Base-by-base conservation (phyloP, 257 asterid genomes). In the Marsdenia floribunda region DNA sequence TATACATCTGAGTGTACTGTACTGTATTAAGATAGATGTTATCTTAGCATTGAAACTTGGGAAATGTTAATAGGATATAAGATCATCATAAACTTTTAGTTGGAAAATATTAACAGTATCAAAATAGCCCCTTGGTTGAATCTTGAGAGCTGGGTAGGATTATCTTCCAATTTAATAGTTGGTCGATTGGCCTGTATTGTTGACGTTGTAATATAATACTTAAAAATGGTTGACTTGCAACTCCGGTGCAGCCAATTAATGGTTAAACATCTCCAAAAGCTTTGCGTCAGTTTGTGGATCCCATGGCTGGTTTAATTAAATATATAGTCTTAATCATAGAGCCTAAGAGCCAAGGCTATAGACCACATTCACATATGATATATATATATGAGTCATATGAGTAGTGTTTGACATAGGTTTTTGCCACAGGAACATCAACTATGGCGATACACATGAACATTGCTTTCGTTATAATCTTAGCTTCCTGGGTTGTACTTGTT, bases 381-480 rank as follows among this genome's bases (percentile, higher is more conserved):
- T 13, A 13, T 29, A 13, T 26, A 38, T n/a, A n/a, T n/a, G n/a
- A 38, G 60, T 21, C 60, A 21, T 55, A 21, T 21, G 22, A 6
- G 47, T 42, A 42, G 47, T 42, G 47, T 42, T 42, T 42, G 26
- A 55, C 26, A 44, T 55, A 22, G 12, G 22, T 55, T 14, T 55
- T 55, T 55, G 61, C 29, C 61, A 55, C 9, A 21, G 61, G 29
- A 61, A 61, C n/a, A 29, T 14, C 68, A 61, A 26, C n/a, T 4
- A 8, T 78, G 85, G 82, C 53, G 22, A 29, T n/a, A 8, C 58
- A 52, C 19, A 67, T 22, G 57, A 24, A 52, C 46, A 61, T 75
- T 65, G 6, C 75, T 78, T 65, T 77, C 35, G 42, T 73, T 74
- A n/a, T 79, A 73, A 24, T 77, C 79, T 42, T 11, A 26, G 19